These are phyloP conservation scores for Saturnispora sekii DNA, from an alignment of 805 yeast species.

Conservation along the genomic window DNA sequence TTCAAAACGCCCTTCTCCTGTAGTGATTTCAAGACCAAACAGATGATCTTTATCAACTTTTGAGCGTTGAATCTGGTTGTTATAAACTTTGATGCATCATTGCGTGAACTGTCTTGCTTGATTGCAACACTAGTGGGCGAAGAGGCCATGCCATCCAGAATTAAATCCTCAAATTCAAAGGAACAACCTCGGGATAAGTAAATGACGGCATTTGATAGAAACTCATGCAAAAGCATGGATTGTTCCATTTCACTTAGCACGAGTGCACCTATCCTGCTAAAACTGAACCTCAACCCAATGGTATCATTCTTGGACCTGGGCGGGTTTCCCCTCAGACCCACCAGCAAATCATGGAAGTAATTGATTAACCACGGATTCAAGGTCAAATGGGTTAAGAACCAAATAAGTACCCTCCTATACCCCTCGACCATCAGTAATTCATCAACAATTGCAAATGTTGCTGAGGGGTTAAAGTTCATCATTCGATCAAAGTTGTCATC, in stretches of 20 bases:
- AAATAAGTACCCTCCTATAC: conserved; percentile 50
- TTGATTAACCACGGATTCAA: conserved; percentile 47
- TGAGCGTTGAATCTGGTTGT: conserved; percentile 25
- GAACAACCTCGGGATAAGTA: conserved; percentile 30
- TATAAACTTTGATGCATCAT: conserved; percentile 21
- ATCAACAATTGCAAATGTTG: conserved; percentile 50
- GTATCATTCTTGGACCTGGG: conserved; percentile 11
- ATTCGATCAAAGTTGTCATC: conserved; percentile 39
- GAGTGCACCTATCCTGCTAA: conserved; percentile 50
- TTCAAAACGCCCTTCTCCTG: conserved; percentile 33
- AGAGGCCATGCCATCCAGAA: neutral
- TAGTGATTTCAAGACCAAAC: conserved; percentile 52
- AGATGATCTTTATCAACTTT: conserved; percentile 43
- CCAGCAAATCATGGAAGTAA: conserved; percentile 52
- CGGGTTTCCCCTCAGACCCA: conserved; percentile 44
- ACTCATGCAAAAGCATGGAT: conserved; percentile 62
- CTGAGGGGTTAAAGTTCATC: conserved; percentile 40
- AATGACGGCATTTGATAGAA: conserved; percentile 46
- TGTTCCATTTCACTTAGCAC: conserved; percentile 48
- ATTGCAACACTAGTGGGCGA: conserved; percentile 8
- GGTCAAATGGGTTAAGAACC: conserved; percentile 58
- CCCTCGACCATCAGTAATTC: conserved; percentile 66
- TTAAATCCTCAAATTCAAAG: conserved; percentile 15
- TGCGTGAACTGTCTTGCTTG: conserved; percentile 9
- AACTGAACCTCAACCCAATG: conserved; percentile 20